phyloP scores from a whole-genome alignment of 176 grass and related monocot genomes.

The Carex pumila region DNA sequence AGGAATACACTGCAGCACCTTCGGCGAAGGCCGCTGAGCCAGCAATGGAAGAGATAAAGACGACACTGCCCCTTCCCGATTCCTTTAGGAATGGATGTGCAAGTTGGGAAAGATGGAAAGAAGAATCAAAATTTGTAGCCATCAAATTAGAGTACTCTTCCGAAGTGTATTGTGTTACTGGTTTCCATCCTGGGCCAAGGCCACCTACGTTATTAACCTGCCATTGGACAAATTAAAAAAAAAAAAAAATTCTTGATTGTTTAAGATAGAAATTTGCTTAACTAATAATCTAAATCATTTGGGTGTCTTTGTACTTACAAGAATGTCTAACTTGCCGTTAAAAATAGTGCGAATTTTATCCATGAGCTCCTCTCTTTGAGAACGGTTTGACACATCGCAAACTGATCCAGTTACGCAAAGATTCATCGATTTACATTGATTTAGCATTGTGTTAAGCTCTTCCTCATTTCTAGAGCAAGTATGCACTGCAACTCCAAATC shows the following conservation, averaged over 20 bases:
- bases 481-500: neutral
- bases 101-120: neutral
- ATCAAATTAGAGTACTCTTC: neutral
- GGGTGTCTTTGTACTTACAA: neutral
- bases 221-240: neutral
- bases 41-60: slow-evolving; percentile 12
- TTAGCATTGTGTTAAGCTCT: neutral
- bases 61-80: neutral
- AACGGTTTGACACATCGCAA: neutral
- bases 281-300: neutral
- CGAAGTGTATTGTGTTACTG: neutral
- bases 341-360: neutral
- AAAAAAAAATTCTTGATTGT: neutral
- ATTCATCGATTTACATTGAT: neutral
- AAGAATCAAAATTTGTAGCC: neutral
- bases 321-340: slow-evolving; percentile 9
- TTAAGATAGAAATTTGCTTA: too few relatives aligned
- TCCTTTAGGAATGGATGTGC: neutral
- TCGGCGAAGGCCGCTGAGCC: neutral
- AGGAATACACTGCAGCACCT: neutral
- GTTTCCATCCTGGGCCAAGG: neutral
- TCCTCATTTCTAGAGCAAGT: neutral
- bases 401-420: neutral
- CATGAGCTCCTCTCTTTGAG: slow-evolving; percentile 8
- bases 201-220: neutral